These are phyloP conservation scores for Hamigera avellanea DNA, from an alignment of 495 filamentous ascomycete genomes.

Conservation along the genomic window DNA sequence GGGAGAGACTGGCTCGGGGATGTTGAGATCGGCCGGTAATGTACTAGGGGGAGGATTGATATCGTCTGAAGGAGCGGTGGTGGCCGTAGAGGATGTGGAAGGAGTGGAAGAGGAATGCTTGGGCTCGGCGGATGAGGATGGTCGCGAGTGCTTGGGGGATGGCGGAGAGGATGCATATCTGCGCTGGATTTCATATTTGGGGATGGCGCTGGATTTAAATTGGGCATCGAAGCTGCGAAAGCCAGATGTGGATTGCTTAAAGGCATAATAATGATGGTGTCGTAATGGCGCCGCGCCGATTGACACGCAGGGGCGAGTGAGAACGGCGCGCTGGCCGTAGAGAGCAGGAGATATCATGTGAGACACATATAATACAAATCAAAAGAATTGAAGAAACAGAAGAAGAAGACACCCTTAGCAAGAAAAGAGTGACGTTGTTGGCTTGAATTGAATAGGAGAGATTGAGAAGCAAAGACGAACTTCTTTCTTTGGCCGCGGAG, in stretches of 20 bases:
- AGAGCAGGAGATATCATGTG: conserved; percentile 5
- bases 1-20: conserved; percentile 12
- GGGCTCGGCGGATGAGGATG: conserved; percentile 10
- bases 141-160: conserved; percentile 9
- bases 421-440: too few species aligned
- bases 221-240: background rate
- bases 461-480: too few species aligned
- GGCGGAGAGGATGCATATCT: too few species aligned
- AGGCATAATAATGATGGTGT: too few species aligned
- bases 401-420: background rate
- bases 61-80: conserved; percentile 10
- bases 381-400: background rate
- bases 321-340: conserved; percentile 1
- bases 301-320: conserved; percentile 1
- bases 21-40: conserved; percentile 19
- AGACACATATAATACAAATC: too few species aligned
- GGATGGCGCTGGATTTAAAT: background rate
- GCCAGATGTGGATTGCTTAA: background rate
- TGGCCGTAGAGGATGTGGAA: conserved; percentile 6
- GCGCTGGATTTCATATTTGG: too few species aligned
- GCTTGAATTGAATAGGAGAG: too few species aligned
- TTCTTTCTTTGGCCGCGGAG: too few species aligned
- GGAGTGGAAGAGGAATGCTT: conserved; percentile 6
- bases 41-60: conserved; percentile 32
- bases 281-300: background rate